Percentiles rank a stretch among this genome's conserved stretches.
These are phyloP conservation scores for Metrosideros polymorpha DNA, from an alignment of 441 rosid species.

Conservation along the genomic window DNA sequence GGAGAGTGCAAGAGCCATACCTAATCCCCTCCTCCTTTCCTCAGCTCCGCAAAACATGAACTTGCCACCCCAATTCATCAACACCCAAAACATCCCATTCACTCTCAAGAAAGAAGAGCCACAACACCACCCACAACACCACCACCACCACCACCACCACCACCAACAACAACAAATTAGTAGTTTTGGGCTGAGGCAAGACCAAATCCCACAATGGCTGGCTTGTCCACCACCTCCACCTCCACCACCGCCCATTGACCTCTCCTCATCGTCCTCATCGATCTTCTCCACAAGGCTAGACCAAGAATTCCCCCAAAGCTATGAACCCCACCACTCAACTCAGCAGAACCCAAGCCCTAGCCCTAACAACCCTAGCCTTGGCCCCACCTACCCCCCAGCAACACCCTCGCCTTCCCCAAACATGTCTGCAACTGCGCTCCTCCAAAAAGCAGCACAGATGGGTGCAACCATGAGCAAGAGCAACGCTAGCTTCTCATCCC, in stretches of 20 bases:
- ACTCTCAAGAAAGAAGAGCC: constrained; percentile 33
- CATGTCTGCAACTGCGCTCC: constrained; percentile 93
- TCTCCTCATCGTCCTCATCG: constrained; percentile 20
- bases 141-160: neutral
- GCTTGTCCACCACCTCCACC: constrained; percentile 12
- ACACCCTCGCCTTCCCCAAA: constrained; percentile 23
- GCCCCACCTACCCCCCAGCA: constrained; percentile 21
- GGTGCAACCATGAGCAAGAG: constrained; percentile 52
- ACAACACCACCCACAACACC: neutral
- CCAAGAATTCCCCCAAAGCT: constrained; percentile 13
- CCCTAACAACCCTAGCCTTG: constrained; percentile 31
- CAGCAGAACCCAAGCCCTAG: constrained; percentile 27
- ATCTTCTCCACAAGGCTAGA: constrained; percentile 15
- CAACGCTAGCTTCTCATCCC: neutral
- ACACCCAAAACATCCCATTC: constrained; percentile 6
- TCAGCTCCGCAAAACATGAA: neutral
- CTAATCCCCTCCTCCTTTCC: constrained; percentile 20
- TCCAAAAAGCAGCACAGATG: constrained; percentile 89
- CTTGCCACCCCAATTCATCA: constrained; percentile 28
- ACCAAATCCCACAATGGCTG: constrained; percentile 41
- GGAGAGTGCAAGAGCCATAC: constrained; percentile 46
- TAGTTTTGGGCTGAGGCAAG: constrained; percentile 15
- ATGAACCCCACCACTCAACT: neutral
- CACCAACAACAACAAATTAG: constrained; percentile 12
- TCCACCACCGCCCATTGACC: constrained; percentile 21